phyloP scores from a whole-genome alignment of 345 rosid species.

The Luvunga scandens region DNA sequence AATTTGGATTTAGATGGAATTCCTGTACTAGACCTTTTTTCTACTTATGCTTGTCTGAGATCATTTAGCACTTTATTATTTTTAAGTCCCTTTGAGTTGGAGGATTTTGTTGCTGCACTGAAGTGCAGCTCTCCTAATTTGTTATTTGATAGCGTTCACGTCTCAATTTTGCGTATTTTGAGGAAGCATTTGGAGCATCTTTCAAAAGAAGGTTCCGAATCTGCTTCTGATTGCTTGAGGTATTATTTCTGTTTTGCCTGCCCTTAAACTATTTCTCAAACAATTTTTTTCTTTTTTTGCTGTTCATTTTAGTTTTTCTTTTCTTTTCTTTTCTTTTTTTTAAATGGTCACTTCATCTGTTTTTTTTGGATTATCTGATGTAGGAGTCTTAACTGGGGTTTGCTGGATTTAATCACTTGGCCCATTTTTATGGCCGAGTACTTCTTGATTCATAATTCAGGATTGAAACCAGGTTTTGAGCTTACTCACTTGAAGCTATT shows the following conservation, averaged over 20 bases:
- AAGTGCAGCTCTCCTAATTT: constrained; percentile 50
- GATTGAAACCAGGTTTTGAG: constrained; percentile 49
- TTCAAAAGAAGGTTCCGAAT: constrained; percentile 67
- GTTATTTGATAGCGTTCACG: constrained; percentile 80
- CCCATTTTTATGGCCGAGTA: constrained; percentile 83
- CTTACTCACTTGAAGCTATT: constrained; percentile 55
- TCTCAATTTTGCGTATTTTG: constrained; percentile 70
- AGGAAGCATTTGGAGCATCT: constrained; percentile 75
- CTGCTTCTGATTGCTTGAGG: constrained; percentile 92
- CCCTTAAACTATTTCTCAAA: background rate
- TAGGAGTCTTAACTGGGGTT: constrained; percentile 94
- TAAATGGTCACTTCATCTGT: constrained; percentile 19
- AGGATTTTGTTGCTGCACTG: constrained; percentile 74
- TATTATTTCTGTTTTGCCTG: constrained; percentile 31
- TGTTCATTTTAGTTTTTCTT: background rate
- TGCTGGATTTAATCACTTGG: constrained; percentile 78
- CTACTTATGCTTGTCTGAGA: constrained; percentile 77
- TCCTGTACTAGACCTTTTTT: constrained; percentile 59
- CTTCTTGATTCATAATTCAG: constrained; percentile 61
- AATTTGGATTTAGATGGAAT: constrained; percentile 60
- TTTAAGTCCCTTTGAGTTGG: constrained; percentile 91
- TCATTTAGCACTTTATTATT: constrained; percentile 81
- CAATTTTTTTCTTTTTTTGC: background rate
- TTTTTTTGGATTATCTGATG: constrained; percentile 32
- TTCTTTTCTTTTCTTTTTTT: background rate